Conservation (phyloP, 225 moss, liverwort and hornwort genomes). For the Marchantia polymorpha region DNA sequence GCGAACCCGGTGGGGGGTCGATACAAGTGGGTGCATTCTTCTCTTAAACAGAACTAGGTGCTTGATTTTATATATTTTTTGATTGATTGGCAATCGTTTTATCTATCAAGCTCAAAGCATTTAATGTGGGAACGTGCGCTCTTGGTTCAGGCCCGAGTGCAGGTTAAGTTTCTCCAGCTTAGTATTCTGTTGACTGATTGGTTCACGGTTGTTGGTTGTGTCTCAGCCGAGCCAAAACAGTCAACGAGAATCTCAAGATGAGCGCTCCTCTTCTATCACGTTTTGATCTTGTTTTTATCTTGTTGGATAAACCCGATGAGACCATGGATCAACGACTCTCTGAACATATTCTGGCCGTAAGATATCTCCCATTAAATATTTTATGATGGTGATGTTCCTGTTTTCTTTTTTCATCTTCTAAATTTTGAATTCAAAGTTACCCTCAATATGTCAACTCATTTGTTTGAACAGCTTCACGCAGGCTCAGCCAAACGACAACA, state of each 20-base stretch:
- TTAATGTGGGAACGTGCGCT: not conserved
- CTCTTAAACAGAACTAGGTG: not conserved
- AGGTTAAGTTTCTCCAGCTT: not conserved
- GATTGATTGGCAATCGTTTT: not conserved
- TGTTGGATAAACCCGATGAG: constrained; percentile 97
- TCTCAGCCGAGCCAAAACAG: constrained; percentile 89
- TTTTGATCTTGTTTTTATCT: constrained; percentile 95
- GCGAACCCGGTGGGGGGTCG: constrained; percentile 98
- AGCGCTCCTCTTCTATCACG: constrained; percentile 95
- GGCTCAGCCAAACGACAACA: constrained; percentile 81
- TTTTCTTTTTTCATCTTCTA: constrained; percentile 34
- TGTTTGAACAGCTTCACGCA: constrained; percentile 76
- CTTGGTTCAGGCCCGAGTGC: not conserved
- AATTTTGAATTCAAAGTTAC: not conserved
- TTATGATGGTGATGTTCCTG: constrained; percentile 1
- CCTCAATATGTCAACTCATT: not conserved
- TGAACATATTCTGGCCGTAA: constrained; percentile 91
- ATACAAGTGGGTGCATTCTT: constrained; percentile 63
- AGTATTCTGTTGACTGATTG: not conserved
- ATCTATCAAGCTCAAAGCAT: too few species aligned
- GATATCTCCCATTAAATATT: constrained; percentile 1
- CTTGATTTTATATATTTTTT: not conserved
- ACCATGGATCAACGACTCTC: constrained; percentile 85
- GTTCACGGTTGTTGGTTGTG: not conserved
- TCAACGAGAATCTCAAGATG: constrained; percentile 99